Evolutionary conservation across 1,284 basidiomycete species (phyloP).

Genomic region (Boletus mariae): DNA sequence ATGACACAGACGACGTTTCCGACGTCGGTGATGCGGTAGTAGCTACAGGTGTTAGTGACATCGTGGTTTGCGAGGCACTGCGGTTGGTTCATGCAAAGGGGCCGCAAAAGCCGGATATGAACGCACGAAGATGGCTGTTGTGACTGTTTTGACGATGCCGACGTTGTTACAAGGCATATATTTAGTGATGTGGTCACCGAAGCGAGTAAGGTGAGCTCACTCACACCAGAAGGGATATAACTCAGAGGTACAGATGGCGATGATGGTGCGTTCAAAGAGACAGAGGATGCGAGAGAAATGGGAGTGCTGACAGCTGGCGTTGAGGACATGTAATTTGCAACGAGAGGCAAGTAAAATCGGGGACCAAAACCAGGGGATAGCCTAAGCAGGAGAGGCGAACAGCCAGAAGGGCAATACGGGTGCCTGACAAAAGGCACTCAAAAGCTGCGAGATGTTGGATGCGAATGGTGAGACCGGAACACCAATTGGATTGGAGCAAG

Average conservation of each 20-base stretch:
- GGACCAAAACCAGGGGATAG: constrained; percentile 2
- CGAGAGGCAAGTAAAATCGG: constrained; percentile 8
- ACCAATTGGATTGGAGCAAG: background rate
- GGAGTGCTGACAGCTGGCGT: constrained; percentile 7
- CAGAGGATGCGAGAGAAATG: constrained; percentile 1
- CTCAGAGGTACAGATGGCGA: background rate
- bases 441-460: background rate
- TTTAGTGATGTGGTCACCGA: constrained; percentile 6
- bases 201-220: constrained; percentile 1
- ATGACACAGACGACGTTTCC: constrained; percentile 4
- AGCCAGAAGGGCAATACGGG: background rate
- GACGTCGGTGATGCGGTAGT: constrained; percentile 5
- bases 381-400: background rate
- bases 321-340: constrained; percentile 20
- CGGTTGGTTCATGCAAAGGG: constrained; percentile 13
- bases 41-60: constrained; percentile 12
- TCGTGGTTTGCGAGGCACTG: constrained; percentile 15
- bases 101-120: constrained; percentile 2
- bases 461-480: background rate
- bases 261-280: constrained; percentile 5
- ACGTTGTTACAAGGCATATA: constrained; percentile 8
- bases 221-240: background rate
- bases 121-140: constrained; percentile 25
- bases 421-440: constrained; percentile 3
- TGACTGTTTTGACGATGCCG: constrained; percentile 10